Evolutionary conservation across 108 stramenopile species (phyloP).

Genomic region (Thalassiosira profunda): DNA sequence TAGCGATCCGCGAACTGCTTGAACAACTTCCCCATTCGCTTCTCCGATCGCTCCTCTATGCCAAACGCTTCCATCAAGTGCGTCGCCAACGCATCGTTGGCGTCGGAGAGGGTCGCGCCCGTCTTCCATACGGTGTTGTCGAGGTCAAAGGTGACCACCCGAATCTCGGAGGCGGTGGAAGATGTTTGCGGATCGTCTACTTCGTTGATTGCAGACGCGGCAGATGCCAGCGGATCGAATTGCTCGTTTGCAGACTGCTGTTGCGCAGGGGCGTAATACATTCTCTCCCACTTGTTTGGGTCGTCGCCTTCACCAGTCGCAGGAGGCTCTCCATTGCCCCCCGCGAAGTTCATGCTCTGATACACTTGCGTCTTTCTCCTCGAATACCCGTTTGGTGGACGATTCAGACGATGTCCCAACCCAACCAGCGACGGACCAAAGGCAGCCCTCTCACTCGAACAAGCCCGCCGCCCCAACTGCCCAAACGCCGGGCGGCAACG

Average conservation of each 20-base stretch:
- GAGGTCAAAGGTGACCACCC: slow-evolving; percentile 84
- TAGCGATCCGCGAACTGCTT: slow-evolving; percentile 12
- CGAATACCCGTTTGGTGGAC: too few species aligned
- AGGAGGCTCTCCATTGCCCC: neutral
- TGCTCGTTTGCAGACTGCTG: neutral
- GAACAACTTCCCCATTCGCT: slow-evolving; percentile 77
- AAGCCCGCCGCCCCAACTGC: too few species aligned
- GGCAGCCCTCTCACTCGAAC: too few species aligned
- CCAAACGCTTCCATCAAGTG: slow-evolving; percentile 42
- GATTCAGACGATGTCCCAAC: too few species aligned
- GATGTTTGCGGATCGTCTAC: neutral
- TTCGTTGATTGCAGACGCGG: neutral
- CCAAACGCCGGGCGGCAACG: too few species aligned
- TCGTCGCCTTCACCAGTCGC: neutral
- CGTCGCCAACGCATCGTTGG: slow-evolving; percentile 73
- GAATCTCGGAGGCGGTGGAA: slow-evolving; percentile 33
- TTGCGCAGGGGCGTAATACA: neutral
- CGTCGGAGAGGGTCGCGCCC: slow-evolving; percentile 60
- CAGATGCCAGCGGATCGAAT: neutral
- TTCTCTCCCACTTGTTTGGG: neutral
- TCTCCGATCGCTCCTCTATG: slow-evolving; percentile 61
- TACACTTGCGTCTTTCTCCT: neutral
- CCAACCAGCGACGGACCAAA: too few species aligned
- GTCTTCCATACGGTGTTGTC: slow-evolving; percentile 93
- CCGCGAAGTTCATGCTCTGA: neutral